A percentile compares a stretch with the other conserved stretches of the same genome.
Conservation (phyloP, 2,329 filamentous ascomycete genomes). For the Alternaria solani region DNA sequence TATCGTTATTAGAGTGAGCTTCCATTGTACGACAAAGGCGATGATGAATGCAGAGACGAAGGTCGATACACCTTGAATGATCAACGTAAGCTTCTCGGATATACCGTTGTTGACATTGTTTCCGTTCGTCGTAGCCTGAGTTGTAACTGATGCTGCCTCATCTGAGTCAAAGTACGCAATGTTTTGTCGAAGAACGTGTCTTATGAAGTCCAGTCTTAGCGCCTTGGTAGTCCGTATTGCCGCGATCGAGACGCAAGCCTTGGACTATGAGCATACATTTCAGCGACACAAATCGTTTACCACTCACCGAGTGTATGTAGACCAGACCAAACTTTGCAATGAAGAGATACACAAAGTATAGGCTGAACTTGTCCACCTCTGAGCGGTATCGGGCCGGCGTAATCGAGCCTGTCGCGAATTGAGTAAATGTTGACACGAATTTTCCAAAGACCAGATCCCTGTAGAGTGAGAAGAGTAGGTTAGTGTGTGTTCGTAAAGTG, state of each 20-base stretch:
- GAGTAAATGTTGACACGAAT: constrained; percentile 58
- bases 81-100: constrained; percentile 53
- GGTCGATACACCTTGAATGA: constrained; percentile 51
- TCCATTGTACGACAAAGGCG: constrained; percentile 91
- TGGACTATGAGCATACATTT: constrained; percentile 13
- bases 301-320: constrained; percentile 55
- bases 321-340: constrained; percentile 69
- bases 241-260: constrained; percentile 57
- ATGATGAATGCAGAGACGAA: constrained; percentile 90
- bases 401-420: constrained; percentile 49
- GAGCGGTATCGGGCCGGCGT: constrained; percentile 48
- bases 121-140: constrained; percentile 91
- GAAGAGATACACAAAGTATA: constrained; percentile 77
- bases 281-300: neutral
- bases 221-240: constrained; percentile 62
- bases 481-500: neutral
- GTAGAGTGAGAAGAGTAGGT: neutral
- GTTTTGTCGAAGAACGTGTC: constrained; percentile 63
- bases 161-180: constrained; percentile 73
- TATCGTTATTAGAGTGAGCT: constrained; percentile 79
- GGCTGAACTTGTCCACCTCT: constrained; percentile 50
- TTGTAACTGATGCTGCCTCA: constrained; percentile 91
- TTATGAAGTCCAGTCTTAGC: constrained; percentile 68
- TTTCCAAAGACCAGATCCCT: constrained; percentile 60
- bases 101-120: constrained; percentile 94